Evolutionary conservation across 768 basidiomycete species (phyloP), one percentile per base, ranked within the genome.

Genomic region (Tephrocybe sp.): DNA sequence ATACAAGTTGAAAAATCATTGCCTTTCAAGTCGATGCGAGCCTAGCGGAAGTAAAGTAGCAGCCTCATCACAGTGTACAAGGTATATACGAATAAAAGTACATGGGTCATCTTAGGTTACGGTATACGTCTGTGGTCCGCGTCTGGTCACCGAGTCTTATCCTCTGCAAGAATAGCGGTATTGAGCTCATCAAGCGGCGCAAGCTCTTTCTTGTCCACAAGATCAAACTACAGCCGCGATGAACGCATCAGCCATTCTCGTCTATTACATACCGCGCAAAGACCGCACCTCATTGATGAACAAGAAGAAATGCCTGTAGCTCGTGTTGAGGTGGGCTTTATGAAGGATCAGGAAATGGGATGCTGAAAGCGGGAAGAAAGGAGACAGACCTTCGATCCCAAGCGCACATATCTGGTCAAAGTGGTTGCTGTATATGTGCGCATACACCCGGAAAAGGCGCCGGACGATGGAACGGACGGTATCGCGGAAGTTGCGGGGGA

Each of bases 361-460:
- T 6, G 6, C 6, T 36, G 5, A 7, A 36, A 9, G n/a, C 14
- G 34, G n/a, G n/a, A 36, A 9, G 9, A 15, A 15, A 12, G n/a
- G 9, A 39, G 28, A 63, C 74, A 34, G 54, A 96, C 96, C 96
- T 81, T 99, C 97, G 46, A 99, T 98, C 4, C 95, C 95, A 40
- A 99, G 73, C 12, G 97, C 97, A 67, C 96, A 98, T 53, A 98
- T 92, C 62, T 98, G 96, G 62, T 98, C 97, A 68, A 99, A 98
- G 70, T 99, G 97, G 59, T 93, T 96, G 76, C 94, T 96, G 75
- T 99, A 99, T 64, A 98, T 86, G 67, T 99, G 97, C 17, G 94
- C 97, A 66, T 99, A 99, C 36, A 99, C 90, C 15, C 97, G 83
- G 79, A 99, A 99, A 49, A 99, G 69, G 23, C 97, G 83, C 39